phyloP scores from a whole-genome alignment of 441 rosid species.

The Populus hybrid region DNA sequence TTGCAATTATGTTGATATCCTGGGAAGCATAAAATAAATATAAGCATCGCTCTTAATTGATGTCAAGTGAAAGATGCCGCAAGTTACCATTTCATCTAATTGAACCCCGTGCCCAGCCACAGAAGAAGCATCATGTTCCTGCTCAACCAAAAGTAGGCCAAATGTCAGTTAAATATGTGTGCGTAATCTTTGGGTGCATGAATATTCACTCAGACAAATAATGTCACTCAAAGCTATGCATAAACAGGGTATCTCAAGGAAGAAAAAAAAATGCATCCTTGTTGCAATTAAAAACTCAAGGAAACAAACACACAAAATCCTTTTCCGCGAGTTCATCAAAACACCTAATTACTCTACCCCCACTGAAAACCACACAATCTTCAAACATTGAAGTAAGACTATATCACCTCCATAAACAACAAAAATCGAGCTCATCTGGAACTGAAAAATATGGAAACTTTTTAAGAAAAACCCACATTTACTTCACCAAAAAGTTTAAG shows the following conservation, averaged over 20 bases:
- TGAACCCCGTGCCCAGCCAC: conserved; percentile 29
- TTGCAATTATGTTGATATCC: conserved; percentile 87
- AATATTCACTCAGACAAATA: background rate
- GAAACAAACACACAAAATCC: background rate
- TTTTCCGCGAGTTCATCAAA: background rate
- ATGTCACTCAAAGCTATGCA: background rate
- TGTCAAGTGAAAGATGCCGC: conserved; percentile 3
- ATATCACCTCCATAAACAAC: background rate
- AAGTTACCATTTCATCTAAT: conserved; percentile 46
- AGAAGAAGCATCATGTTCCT: conserved; percentile 30
- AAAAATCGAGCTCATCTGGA: background rate
- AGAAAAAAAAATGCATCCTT: background rate
- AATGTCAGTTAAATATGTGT: conserved; percentile 5
- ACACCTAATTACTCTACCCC: background rate
- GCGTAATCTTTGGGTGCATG: background rate
- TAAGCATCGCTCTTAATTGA: conserved; percentile 19
- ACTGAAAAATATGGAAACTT: background rate
- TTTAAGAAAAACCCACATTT: background rate
- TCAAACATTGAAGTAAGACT: background rate
- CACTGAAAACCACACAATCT: background rate
- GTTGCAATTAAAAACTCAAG: background rate
- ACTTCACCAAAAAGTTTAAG: background rate
- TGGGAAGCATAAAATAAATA: conserved; percentile 29
- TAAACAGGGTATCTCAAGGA: background rate
- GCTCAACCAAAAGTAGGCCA: conserved; percentile 9